Evolutionary conservation across 768 basidiomycete species (phyloP).

Genomic region (Pleurotus citrinopileatus): DNA sequence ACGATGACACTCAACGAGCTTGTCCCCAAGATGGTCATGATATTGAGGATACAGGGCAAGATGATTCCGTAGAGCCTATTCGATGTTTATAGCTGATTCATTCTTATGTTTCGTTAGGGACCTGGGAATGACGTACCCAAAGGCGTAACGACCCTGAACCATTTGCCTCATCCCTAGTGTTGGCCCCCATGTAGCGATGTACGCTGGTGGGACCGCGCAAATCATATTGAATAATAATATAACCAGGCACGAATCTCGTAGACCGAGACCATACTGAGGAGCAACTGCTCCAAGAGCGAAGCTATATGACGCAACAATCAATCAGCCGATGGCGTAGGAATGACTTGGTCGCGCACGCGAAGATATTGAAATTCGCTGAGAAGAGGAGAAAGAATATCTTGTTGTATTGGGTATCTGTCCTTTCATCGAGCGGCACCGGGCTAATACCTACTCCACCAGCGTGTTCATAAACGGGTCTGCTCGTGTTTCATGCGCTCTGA

Average conservation of each 20-base stretch:
- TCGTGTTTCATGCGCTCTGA: not conserved
- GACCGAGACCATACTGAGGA: slow-evolving; percentile 51
- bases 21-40: slow-evolving; percentile 53
- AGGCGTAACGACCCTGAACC: slow-evolving; percentile 51
- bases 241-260: slow-evolving; percentile 50
- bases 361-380: slow-evolving; percentile 64
- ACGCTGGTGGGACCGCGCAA: slow-evolving; percentile 55
- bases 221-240: slow-evolving; percentile 38
- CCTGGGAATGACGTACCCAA: slow-evolving; percentile 22
- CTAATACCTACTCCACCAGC: slow-evolving; percentile 35
- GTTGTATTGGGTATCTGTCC: slow-evolving; percentile 53
- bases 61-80: slow-evolving; percentile 53
- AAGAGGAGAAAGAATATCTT: slow-evolving; percentile 75
- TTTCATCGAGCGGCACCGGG: slow-evolving; percentile 46
- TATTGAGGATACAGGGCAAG: slow-evolving; percentile 44
- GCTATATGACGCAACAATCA: slow-evolving; percentile 17
- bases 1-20: slow-evolving; percentile 60
- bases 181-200: slow-evolving; percentile 68
- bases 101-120: no score
- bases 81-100: not conserved
- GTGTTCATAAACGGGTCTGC: not conserved
- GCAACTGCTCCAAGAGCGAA: slow-evolving; percentile 62
- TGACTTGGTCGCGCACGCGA: slow-evolving; percentile 33
- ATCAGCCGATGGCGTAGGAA: not conserved
- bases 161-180: slow-evolving; percentile 76